Evolutionary conservation across 1,284 basidiomycete species (phyloP).

Genomic region (Stereum hirsutum): DNA sequence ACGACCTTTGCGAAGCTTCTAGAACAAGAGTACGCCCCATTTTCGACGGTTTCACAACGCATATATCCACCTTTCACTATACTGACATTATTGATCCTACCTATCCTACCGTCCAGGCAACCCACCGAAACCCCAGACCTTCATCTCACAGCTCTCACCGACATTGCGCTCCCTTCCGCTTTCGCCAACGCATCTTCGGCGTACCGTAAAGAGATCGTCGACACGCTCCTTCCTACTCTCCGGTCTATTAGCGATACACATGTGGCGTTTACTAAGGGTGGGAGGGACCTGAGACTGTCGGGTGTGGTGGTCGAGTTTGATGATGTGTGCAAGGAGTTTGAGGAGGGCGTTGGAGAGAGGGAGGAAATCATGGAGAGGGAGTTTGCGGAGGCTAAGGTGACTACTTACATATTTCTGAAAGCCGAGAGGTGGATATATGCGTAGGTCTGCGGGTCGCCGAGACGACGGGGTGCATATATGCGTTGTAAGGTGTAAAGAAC

Average conservation of each 20-base stretch:
- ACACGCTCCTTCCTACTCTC: slow-evolving; percentile 1
- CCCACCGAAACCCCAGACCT: neutral
- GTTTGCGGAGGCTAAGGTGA: slow-evolving; percentile 1
- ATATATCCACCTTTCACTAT: neutral
- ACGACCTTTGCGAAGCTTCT: slow-evolving; percentile 2
- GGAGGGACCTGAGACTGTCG: neutral
- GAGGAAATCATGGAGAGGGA: neutral
- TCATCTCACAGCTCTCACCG: neutral
- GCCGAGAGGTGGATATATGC: too few relatives aligned
- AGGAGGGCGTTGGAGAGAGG: neutral
- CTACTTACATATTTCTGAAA: neutral
- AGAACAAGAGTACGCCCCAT: neutral
- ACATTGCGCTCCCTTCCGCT: slow-evolving; percentile 1
- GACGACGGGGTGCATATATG: too few relatives aligned
- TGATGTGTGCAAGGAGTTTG: slow-evolving; percentile 2
- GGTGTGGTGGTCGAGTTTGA: neutral
- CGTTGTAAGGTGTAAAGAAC: too few relatives aligned
- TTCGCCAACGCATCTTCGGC: neutral
- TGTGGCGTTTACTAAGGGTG: too few relatives aligned
- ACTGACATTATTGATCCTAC: neutral
- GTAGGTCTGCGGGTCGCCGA: too few relatives aligned
- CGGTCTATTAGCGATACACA: slow-evolving; percentile 2
- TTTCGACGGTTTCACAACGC: too few relatives aligned
- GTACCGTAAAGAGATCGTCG: slow-evolving; percentile 1
- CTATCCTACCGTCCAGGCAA: neutral